phyloP scores from a whole-genome alignment of 1,139 yeast genomes.

The Geotrichum carabidarum region DNA sequence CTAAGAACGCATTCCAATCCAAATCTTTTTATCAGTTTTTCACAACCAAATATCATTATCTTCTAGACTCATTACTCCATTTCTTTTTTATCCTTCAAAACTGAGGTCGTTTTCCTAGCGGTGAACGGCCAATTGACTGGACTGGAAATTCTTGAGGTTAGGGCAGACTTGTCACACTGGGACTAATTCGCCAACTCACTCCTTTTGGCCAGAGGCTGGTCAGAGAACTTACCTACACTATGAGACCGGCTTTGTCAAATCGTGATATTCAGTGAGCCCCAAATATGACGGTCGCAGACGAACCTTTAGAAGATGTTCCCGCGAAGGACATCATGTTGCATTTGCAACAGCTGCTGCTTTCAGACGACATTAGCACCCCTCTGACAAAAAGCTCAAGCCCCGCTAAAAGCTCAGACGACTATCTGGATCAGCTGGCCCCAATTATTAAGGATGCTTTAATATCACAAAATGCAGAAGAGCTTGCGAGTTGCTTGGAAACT shows the following conservation, averaged over 20 bases:
- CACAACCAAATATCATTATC: no score
- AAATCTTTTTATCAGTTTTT: no score
- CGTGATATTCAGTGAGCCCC: background rate
- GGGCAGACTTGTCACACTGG: background rate
- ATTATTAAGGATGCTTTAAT: slow-evolving; percentile 65
- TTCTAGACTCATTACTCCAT: no score
- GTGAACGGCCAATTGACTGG: no score
- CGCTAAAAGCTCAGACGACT: slow-evolving; percentile 46
- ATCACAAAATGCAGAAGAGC: slow-evolving; percentile 50
- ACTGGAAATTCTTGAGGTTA: background rate
- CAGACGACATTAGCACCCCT: slow-evolving; percentile 12
- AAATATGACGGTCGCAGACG: slow-evolving; percentile 10
- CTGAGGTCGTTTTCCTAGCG: no score
- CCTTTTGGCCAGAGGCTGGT: background rate
- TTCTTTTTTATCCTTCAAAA: no score
- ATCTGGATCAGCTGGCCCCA: slow-evolving; percentile 75
- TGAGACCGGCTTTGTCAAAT: background rate
- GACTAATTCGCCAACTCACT: background rate
- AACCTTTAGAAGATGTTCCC: slow-evolving; percentile 14
- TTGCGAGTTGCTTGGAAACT: slow-evolving; percentile 52
- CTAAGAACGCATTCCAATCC: no score
- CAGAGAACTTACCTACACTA: background rate
- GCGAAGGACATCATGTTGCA: slow-evolving; percentile 18
- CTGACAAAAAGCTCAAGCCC: background rate
- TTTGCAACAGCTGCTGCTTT: slow-evolving; percentile 18